Evolutionary conservation across 192 early-diverging fungal species (phyloP), one percentile per base, ranked within the genome.

Genomic region (Rhizophagus clarus): DNA sequence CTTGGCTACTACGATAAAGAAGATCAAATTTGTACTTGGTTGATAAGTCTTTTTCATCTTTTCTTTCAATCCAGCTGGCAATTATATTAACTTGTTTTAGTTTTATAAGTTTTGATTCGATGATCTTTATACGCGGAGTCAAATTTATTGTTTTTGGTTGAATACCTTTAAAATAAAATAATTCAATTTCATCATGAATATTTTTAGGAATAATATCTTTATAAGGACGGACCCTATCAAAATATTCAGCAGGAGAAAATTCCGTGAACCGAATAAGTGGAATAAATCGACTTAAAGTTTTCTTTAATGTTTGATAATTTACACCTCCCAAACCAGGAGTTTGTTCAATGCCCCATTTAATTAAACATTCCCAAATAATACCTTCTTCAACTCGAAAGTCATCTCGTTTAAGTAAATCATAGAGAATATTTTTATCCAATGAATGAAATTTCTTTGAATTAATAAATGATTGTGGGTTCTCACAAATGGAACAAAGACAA

Each of bases 41-140:
- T 15, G 26, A n/a, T 11, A 11, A 7, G 2, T 11, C 20, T n/a
- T 62, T 34, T 2, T 22, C 34, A 40, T 42, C 61, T 29, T 24
- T 63, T 61, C 31, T 31, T 6, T 61, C 40, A 12, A 76, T 76
- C 61, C 74, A 76, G 64, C 26, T 63, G 26, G 74, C 61, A 20
- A 63, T 17, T n/a, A 63, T 40, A 26, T 28, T 29, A 1, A 37
- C 61, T 45, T 24, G 56, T 34, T 42, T 76, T n/a, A 61, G 60
- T 45, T 61, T 63, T 7, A 63, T 76, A 20, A 76, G 62, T 4
- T 20, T 37, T 0, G 74, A 76, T 37, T 63, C 37, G 17, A 42
- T 32, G 17, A 11, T 11, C 47, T 15, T 49, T 15, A 3, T 12
- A 12, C 14, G 15, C 3, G 15, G 2, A 15, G 47, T 15, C 11